phyloP scores from a whole-genome alignment of 768 basidiomycete species.

The Trametopsis cervina region DNA sequence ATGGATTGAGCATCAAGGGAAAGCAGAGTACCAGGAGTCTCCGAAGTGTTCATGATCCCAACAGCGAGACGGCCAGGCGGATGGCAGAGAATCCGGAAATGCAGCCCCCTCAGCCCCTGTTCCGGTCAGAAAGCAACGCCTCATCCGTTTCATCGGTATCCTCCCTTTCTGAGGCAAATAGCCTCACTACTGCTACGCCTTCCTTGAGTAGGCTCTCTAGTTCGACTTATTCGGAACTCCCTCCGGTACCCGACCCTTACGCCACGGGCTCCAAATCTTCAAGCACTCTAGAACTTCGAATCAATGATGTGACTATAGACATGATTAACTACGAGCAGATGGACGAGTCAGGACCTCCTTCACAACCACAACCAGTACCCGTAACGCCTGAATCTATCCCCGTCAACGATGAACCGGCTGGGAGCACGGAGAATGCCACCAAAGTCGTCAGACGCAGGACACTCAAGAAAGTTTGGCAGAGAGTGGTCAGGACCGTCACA shows the following conservation, averaged over 20 bases:
- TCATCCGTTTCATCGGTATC: conserved; percentile 7
- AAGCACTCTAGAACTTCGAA: conserved; percentile 10
- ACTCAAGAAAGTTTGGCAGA: not conserved
- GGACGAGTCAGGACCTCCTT: no score
- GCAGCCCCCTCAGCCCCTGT: conserved; percentile 13
- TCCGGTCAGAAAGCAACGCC: conserved; percentile 12
- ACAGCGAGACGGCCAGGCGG: conserved; percentile 3
- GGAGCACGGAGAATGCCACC: no score
- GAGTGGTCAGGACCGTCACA: not conserved
- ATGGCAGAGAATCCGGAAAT: conserved; percentile 2
- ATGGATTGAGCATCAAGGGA: conserved; percentile 1
- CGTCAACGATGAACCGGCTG: no score
- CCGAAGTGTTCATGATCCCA: not conserved
- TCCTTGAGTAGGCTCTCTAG: conserved; percentile 3
- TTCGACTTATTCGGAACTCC: not conserved
- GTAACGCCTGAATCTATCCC: no score
- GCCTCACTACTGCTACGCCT: not conserved
- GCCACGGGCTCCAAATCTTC: not conserved
- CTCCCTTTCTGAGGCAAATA: not conserved
- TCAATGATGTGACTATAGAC: conserved; percentile 18
- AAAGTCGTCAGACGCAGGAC: not conserved
- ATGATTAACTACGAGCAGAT: conserved; percentile 7
- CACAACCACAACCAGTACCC: no score
- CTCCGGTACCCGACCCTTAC: not conserved
- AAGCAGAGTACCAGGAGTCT: conserved; percentile 5